These are phyloP conservation scores for Cenococcum geophilum DNA, from an alignment of 495 filamentous ascomycete genomes.

Conservation along the genomic window DNA sequence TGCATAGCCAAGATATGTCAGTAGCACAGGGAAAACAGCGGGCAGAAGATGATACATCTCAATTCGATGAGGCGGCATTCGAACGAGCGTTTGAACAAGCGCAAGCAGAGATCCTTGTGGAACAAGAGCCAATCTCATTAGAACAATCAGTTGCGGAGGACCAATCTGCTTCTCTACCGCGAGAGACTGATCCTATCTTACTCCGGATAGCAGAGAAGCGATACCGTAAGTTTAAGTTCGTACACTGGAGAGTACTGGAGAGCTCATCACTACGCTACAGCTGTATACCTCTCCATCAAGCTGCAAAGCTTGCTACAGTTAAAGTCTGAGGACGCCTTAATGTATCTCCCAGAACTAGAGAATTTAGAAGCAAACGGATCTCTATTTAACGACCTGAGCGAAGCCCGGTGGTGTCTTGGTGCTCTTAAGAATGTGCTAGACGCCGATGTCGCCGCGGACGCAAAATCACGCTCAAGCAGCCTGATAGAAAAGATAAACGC, in stretches of 20 bases:
- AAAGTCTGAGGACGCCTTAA: conserved; percentile 5
- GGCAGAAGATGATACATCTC: conserved; percentile 14
- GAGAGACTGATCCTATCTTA: conserved; percentile 20
- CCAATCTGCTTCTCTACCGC: background rate
- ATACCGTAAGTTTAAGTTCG: conserved; percentile 3
- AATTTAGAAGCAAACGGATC: conserved; percentile 8
- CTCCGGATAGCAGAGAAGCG: conserved; percentile 19
- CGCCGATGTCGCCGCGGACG: conserved; percentile 8
- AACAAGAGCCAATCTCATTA: background rate
- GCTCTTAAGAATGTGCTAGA: conserved; percentile 13
- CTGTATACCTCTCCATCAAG: conserved; percentile 19
- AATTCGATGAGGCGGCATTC: conserved; percentile 59
- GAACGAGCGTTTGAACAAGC: conserved; percentile 53
- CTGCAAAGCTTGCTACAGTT: conserved; percentile 13
- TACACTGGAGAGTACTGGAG: no score
- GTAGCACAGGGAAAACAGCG: conserved; percentile 29
- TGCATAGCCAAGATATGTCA: conserved; percentile 5
- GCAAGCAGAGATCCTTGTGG: conserved; percentile 26
- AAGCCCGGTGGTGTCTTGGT: conserved; percentile 22
- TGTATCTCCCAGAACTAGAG: conserved; percentile 13
- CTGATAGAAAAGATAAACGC: conserved; percentile 25
- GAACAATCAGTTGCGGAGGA: background rate
- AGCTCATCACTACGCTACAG: conserved; percentile 2
- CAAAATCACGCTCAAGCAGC: conserved; percentile 7
- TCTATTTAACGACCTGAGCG: conserved; percentile 14